These are phyloP conservation scores for Fragilariopsis cylindrus DNA, from an alignment of 108 stramenopile species.

Conservation along the genomic window DNA sequence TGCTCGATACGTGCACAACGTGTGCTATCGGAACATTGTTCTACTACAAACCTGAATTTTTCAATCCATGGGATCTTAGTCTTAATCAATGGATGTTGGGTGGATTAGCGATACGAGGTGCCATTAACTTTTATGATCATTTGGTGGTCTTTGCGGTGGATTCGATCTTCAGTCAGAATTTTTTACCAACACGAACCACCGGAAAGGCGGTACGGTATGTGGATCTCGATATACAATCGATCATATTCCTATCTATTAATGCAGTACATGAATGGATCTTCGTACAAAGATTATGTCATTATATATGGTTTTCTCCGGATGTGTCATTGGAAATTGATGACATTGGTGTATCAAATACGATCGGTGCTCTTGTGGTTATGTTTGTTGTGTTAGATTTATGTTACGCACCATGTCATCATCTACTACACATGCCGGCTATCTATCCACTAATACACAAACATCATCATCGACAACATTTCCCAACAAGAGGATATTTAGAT, in stretches of 20 bases:
- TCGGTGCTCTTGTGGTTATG: constrained; percentile 71
- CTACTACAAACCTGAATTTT: constrained; percentile 47
- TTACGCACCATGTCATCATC: constrained; percentile 85
- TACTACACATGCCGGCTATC: constrained; percentile 74
- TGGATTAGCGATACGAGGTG: constrained; percentile 50
- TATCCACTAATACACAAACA: constrained; percentile 93
- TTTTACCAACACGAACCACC: constrained; percentile 60
- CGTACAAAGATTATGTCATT: constrained; percentile 70
- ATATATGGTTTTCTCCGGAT: constrained; percentile 53
- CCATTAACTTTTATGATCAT: constrained; percentile 69
- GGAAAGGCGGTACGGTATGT: constrained; percentile 59
- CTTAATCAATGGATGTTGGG: constrained; percentile 48
- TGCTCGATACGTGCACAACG: constrained; percentile 51
- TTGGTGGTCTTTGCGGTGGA: constrained; percentile 62
- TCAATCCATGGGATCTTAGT: constrained; percentile 65
- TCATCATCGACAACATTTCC: constrained; percentile 93
- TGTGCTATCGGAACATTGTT: constrained; percentile 37
- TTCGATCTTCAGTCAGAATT: constrained; percentile 35
- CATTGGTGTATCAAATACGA: constrained; percentile 60
- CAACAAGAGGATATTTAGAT: constrained; percentile 87
- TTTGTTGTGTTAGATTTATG: constrained; percentile 83
- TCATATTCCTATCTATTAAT: constrained; percentile 76
- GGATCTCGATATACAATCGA: constrained; percentile 48
- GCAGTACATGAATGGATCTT: constrained; percentile 83
- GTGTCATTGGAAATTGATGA: constrained; percentile 48